Conservation (phyloP, 2,329 filamentous ascomycete genomes). For the Penicillium psychrosexuale region DNA sequence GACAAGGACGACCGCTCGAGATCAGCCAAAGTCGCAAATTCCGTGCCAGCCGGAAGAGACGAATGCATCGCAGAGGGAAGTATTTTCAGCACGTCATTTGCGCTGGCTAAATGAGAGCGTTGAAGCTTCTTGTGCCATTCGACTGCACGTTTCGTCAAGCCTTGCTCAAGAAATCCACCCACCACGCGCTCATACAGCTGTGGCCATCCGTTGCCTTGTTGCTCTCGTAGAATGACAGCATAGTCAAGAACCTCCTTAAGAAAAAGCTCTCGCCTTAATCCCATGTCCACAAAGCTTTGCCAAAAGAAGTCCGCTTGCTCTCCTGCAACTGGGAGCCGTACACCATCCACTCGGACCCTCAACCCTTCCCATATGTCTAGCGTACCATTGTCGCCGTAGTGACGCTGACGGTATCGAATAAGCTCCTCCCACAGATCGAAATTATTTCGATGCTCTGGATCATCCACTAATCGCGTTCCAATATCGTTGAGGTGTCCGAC, state of each 20-base stretch:
- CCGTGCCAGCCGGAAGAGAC: slow-evolving; percentile 16
- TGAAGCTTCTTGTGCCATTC: slow-evolving; percentile 41
- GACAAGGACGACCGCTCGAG: slow-evolving; percentile 10
- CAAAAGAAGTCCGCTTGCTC: slow-evolving; percentile 42
- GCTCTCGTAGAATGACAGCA: slow-evolving; percentile 40
- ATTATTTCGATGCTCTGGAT: slow-evolving; percentile 30
- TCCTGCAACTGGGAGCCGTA: slow-evolving; percentile 38
- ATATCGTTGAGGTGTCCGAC: slow-evolving; percentile 36
- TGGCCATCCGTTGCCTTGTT: slow-evolving; percentile 38
- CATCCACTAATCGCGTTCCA: slow-evolving; percentile 41
- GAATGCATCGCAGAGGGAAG: slow-evolving; percentile 27
- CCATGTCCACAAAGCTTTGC: slow-evolving; percentile 39
- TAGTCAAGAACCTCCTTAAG: slow-evolving; percentile 36
- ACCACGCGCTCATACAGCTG: slow-evolving; percentile 40
- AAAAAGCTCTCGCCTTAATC: slow-evolving; percentile 33
- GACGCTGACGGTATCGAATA: slow-evolving; percentile 43
- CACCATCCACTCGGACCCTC: slow-evolving; percentile 27
- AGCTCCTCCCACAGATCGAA: slow-evolving; percentile 47
- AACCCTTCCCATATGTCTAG: slow-evolving; percentile 43
- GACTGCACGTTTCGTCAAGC: slow-evolving; percentile 30
- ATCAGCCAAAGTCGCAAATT: slow-evolving; percentile 2
- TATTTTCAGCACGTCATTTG: slow-evolving; percentile 31
- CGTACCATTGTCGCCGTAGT: slow-evolving; percentile 43
- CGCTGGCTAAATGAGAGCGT: slow-evolving; percentile 28
- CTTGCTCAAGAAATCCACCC: slow-evolving; percentile 33